A percentile compares a stretch with the other conserved stretches of the same genome.
Conservation (phyloP, 164 flowering plant genomes). For the Magnolia kwangsiensis region DNA sequence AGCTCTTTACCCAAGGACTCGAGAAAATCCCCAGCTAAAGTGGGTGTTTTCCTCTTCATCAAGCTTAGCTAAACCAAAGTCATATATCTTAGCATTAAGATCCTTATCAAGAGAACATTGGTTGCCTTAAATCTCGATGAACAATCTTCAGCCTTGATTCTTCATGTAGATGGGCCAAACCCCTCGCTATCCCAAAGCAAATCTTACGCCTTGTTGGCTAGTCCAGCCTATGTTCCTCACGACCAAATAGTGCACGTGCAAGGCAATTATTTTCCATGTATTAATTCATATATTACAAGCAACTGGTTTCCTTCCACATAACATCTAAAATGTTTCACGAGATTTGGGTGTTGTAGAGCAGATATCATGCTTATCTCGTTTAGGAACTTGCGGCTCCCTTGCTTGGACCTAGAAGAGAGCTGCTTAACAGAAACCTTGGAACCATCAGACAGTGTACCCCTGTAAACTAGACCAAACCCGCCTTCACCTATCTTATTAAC, state of each 20-base stretch:
- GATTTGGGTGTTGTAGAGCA: conserved; percentile 57
- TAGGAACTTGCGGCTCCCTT: conserved; percentile 62
- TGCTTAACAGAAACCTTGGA: conserved; percentile 55
- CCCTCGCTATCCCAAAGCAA: conserved; percentile 57
- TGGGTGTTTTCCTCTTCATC: conserved; percentile 59
- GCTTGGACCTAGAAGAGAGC: conserved; percentile 54
- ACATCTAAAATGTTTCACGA: conserved; percentile 49
- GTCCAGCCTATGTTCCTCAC: conserved; percentile 33
- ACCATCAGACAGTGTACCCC: conserved; percentile 40
- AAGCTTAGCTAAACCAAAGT: conserved; percentile 70
- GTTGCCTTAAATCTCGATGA: conserved; percentile 66
- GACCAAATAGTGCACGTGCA: conserved; percentile 52
- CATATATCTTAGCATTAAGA: conserved; percentile 58
- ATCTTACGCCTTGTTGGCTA: conserved; percentile 61
- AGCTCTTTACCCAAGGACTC: no score
- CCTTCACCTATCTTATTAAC: conserved; percentile 60
- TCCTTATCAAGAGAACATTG: conserved; percentile 58
- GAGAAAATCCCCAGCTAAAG: no score
- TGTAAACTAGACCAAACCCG: conserved; percentile 61
- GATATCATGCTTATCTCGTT: conserved; percentile 66
- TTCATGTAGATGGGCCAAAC: conserved; percentile 61
- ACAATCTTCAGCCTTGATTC: conserved; percentile 65
- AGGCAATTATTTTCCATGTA: conserved; percentile 58
- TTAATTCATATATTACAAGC: conserved; percentile 46
- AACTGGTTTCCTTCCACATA: conserved; percentile 52